A percentile compares a stretch with the other conserved stretches of the same genome.
phyloP scores from a whole-genome alignment of 2,329 filamentous ascomycete genomes.

The Alternaria angustiovoidea region DNA sequence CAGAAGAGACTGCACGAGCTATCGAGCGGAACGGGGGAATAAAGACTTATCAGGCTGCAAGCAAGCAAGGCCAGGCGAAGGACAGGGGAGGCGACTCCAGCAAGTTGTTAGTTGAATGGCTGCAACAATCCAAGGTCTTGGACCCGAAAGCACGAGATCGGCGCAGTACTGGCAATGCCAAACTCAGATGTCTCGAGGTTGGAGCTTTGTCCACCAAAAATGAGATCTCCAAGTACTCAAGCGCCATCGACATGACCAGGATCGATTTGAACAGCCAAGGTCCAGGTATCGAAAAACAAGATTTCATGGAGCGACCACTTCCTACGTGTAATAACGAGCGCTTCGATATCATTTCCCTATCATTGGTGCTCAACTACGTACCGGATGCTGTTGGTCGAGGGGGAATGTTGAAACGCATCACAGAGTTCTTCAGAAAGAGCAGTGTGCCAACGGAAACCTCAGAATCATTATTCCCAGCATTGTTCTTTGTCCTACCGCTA shows the following conservation, averaged over 20 bases:
- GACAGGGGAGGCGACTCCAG: slow-evolving; percentile 71
- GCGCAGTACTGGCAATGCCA: slow-evolving; percentile 1
- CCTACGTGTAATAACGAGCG: slow-evolving; percentile 67
- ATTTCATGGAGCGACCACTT: slow-evolving; percentile 89
- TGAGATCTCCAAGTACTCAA: slow-evolving; percentile 75
- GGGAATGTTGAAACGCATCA: slow-evolving; percentile 72
- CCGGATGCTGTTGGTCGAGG: slow-evolving; percentile 78
- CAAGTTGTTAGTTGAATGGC: slow-evolving; percentile 66
- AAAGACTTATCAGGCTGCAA: slow-evolving; percentile 68
- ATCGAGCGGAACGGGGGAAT: slow-evolving; percentile 67
- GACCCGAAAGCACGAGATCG: slow-evolving; percentile 14
- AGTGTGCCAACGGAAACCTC: slow-evolving; percentile 2
- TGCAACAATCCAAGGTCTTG: slow-evolving; percentile 49
- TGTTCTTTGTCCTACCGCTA: slow-evolving; percentile 90
- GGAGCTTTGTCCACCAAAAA: slow-evolving; percentile 87
- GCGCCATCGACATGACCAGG: slow-evolving; percentile 74
- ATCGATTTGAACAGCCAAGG: slow-evolving; percentile 93
- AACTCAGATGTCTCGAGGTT: slow-evolving; percentile 80
- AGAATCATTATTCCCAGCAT: slow-evolving; percentile 59
- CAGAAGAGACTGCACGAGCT: slow-evolving; percentile 56
- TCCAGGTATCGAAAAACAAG: slow-evolving; percentile 81
- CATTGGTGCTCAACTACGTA: slow-evolving; percentile 93
- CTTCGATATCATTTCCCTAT: slow-evolving; percentile 92
- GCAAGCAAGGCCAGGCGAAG: slow-evolving; percentile 67
- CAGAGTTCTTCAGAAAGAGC: slow-evolving; percentile 43